Base-by-base conservation (phyloP, 2,329 filamentous ascomycete genomes). In the Nakataea oryzae region DNA sequence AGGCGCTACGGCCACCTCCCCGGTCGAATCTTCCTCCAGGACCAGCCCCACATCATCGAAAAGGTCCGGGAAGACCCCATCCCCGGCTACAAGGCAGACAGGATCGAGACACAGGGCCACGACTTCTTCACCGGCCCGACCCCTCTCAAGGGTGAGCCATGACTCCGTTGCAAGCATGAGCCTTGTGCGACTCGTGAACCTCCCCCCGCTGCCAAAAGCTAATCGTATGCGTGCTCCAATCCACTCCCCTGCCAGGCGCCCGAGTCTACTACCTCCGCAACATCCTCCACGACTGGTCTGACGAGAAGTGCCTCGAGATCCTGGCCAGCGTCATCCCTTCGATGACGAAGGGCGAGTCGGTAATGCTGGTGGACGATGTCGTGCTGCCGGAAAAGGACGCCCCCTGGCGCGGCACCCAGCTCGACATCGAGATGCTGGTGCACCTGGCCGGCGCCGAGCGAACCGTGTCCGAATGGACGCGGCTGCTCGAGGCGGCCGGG, bases 301-400 rank as follows among this genome's bases (percentile, higher is more conserved):
- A 75, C 47, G 64, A 70, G 3, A 68, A 72, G 50, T 67, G 64
- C 13, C 58, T 64, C 3, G 14, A 63, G 7, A 74, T 78, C 28
- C 67, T 76, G n/a, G 65, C 66, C 21, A 71, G 74, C 47, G 64
- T 71, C 12, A 60, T 66, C 2, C 62, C 67, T 1, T 74, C 75
- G 4, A 70, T 78, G 70, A 64, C 63, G 3, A 57, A 65, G 1
- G 70, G 73, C 17, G n/a, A n/a, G n/a, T 76, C 75, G 0, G 65
- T 69, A 2, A 68, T 79, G 26, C 61, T 79, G 21, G 74, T 79
- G 59, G 74, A 76, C 62, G 77, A 79, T n/a, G 69, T 74, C 8
- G 70, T 78, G 12, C 55, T 79, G 11, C 74, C 75, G 0, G 67
- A 76, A 24, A 66, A 56, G 6, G 69, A 70, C 2, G 72, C 69